Evolutionary conservation across 257 asterid species (phyloP), one percentile per base, ranked within the genome.

Genomic region (Solanum boliviense): DNA sequence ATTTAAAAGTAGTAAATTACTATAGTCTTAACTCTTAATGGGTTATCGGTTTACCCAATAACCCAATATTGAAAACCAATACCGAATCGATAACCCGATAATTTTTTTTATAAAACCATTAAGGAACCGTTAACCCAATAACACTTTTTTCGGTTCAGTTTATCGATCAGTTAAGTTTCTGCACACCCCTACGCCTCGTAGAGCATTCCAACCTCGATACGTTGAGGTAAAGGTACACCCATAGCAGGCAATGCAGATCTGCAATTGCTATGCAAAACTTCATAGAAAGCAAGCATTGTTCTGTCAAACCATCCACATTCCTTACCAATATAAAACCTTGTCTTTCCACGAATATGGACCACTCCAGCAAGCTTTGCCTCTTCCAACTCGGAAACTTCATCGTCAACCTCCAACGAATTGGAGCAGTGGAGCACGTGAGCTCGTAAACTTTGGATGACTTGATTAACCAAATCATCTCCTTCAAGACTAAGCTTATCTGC

Each of bases 191-290:
- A 52, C n/a, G 85, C 85, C 68, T 92, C 89, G 41, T 95, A 94
- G 18, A 92, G 67, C 94, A 95, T 94, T 68, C 96, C 98, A 27
- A 94, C 91, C 87, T 95, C 98, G 89, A 95, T 31, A 21, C 95
- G 93, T 86, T 87, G 92, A 48, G 90, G 93, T 9, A 92, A 88
- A 10, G 95, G 98, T 62, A 93, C 73, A 29, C 89, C 86, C 52
- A 92, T 88, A 34, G 90, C 84, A 15, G 96, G 91, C 86, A 91
- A 65, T 29, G 95, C 93, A 25, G 94, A 88, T 58, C 93, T 88
- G 86, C 95, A 89, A 86, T 95, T 95, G 86, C 94, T 94, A 89
- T 93, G 95, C 21, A 95, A 91, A 86, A 95, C 65, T 85, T 92
- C 94, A 86, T 92, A 92, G 87, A 92, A 92, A 34, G 89, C 89